Evolutionary conservation across 257 asterid genomes (phyloP), one percentile per base, ranked within the genome.

Genomic region (Cynanchum wilfordii): DNA sequence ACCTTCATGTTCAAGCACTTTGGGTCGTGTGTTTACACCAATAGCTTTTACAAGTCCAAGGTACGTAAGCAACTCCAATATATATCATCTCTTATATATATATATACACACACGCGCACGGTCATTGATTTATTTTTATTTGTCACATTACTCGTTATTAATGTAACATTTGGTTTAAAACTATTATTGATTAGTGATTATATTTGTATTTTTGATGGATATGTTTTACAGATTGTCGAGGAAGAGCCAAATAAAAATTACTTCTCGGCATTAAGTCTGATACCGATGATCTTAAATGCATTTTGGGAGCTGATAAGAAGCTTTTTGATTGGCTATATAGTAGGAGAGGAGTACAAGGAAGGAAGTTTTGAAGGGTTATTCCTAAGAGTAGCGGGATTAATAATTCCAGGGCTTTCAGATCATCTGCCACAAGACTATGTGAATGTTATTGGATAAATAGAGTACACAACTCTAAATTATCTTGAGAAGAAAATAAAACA

Each of bases 191-290:
- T n/a, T n/a, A n/a, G n/a, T n/a, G n/a, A n/a, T n/a, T n/a, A n/a
- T n/a, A n/a, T n/a, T n/a, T n/a, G n/a, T n/a, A n/a, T n/a, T n/a
- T n/a, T n/a, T n/a, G n/a, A n/a, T n/a, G n/a, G n/a, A n/a, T n/a
- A n/a, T n/a, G n/a, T n/a, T n/a, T n/a, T n/a, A 33, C 38, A 87
- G 90, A 51, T 86, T 50, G 72, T 87, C 0, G 74, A 33, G 0
- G 90, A 87, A 78, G 89, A 84, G 42, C 93, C 93, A 1, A 73
- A 87, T 82, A 82, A 81, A 79, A 87, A 87, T 51, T 87, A 87
- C 57, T 86, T 84, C 73, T 81, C 84, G 0, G 36, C 72, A 16
- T 4, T 78, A 47, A 84, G 84, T 82, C 19, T 77, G 10, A 66
- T 81, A 45, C 89, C 90, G 0, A 84, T 80, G 77, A 42, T 71